These are phyloP conservation scores for Pseudogymnoascus sp. DNA, from an alignment of 2,329 filamentous ascomycete species.

Conservation along the genomic window DNA sequence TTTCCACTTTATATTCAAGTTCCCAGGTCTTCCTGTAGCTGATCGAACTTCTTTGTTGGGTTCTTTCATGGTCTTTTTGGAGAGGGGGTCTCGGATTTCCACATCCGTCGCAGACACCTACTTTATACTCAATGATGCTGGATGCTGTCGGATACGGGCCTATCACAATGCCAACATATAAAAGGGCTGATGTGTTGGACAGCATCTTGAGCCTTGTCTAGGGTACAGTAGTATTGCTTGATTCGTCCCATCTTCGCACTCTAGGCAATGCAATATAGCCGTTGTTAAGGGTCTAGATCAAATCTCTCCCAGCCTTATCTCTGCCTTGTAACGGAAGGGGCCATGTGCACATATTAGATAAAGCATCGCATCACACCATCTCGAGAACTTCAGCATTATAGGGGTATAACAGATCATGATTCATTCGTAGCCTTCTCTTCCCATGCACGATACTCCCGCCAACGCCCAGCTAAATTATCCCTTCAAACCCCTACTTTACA, in stretches of 20 bases:
- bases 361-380: not conserved
- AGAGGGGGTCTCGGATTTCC: not conserved
- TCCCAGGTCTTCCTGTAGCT: not conserved
- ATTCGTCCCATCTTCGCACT: not conserved
- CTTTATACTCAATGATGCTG: not conserved
- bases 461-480: slow-evolving; percentile 4
- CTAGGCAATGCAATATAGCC: not conserved
- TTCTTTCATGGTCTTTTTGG: not conserved
- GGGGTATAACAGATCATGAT: not conserved
- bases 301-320: not conserved
- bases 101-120: not conserved
- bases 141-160: not conserved
- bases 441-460: slow-evolving; percentile 1
- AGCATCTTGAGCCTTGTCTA: not conserved
- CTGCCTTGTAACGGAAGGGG: not conserved
- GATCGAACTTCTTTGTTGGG: not conserved
- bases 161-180: not conserved
- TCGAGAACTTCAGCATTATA: not conserved
- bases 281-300: not conserved
- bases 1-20: not conserved
- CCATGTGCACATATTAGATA: not conserved
- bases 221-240: not conserved
- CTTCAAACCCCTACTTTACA: not conserved
- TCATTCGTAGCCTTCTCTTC: slow-evolving; percentile 4
- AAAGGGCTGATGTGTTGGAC: not conserved